These are phyloP conservation scores for Erysimum cheiranthoides DNA, from an alignment of 345 rosid species.

Conservation along the genomic window DNA sequence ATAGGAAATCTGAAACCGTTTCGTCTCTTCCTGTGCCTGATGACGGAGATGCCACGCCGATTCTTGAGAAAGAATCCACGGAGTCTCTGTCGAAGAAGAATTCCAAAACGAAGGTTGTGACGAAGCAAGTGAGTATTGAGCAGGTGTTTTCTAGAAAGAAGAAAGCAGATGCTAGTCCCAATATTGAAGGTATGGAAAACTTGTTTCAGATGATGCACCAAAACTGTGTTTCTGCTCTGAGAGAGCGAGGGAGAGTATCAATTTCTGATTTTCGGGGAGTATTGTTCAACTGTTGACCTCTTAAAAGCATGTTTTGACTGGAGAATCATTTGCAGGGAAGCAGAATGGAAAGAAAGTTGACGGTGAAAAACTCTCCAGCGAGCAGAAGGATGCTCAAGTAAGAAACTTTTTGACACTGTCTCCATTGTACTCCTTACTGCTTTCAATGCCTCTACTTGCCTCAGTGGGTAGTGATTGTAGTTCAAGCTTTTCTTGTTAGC, in stretches of 20 bases:
- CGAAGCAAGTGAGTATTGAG: conserved; percentile 41
- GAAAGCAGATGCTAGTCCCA: conserved; percentile 41
- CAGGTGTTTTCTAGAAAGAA: conserved; percentile 44
- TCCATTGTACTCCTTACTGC: conserved; percentile 10
- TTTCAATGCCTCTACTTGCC: neutral
- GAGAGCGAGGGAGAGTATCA: neutral
- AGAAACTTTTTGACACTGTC: conserved; percentile 34
- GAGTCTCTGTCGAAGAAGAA: conserved; percentile 36
- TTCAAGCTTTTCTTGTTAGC: neutral
- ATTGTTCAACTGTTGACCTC: conserved; percentile 8
- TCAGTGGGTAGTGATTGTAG: conserved; percentile 26
- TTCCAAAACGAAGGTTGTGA: conserved; percentile 43
- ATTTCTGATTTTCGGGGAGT: neutral
- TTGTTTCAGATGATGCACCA: conserved; percentile 23
- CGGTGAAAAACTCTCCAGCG: conserved; percentile 37
- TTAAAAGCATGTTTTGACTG: conserved; percentile 4
- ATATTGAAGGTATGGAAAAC: conserved; percentile 44
- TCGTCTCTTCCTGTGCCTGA: conserved; percentile 40
- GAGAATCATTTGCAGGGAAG: conserved; percentile 49
- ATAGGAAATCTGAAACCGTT: conserved; percentile 38
- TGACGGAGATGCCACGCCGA: conserved; percentile 24
- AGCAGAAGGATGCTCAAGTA: conserved; percentile 48
- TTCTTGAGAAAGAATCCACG: conserved; percentile 28
- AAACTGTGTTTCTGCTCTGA: conserved; percentile 8
- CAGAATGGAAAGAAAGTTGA: conserved; percentile 42